A percentile compares a stretch with the other conserved stretches of the same genome.
Evolutionary conservation across 805 yeast species (phyloP).

Genomic region (Cyberlindnera galapagoensis): DNA sequence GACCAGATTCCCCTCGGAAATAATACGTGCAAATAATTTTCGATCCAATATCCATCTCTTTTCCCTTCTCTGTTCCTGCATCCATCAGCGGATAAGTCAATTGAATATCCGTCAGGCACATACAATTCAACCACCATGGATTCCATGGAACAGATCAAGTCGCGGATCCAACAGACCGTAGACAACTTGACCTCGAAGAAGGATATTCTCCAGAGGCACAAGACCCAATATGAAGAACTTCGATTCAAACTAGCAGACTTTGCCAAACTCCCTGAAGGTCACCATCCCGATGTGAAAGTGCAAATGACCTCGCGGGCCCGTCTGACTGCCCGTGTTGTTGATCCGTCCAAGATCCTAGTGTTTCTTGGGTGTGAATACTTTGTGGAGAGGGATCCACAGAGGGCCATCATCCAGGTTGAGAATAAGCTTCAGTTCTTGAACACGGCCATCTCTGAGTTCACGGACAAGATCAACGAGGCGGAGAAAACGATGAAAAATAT

Average conservation of each 20-base stretch:
- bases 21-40: too few species aligned
- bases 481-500: conserved; percentile 26
- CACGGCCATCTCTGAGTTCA: conserved; percentile 36
- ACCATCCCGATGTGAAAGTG: conserved; percentile 12
- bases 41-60: too few species aligned
- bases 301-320: conserved; percentile 17
- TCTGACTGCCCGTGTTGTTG: conserved; percentile 14
- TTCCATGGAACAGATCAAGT: conserved; percentile 15
- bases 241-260: conserved; percentile 17
- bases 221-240: conserved; percentile 16
- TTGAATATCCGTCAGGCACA: too few species aligned
- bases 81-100: too few species aligned
- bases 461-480: conserved; percentile 34
- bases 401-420: conserved; percentile 27
- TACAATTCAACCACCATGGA: too few species aligned
- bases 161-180: conserved; percentile 8
- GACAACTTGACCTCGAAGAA: conserved; percentile 7
- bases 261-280: conserved; percentile 6
- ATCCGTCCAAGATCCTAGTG: conserved; percentile 25
- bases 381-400: conserved; percentile 26
- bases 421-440: conserved; percentile 25
- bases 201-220: conserved; percentile 11
- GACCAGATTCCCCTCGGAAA: too few species aligned
- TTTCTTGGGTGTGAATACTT: conserved; percentile 36
- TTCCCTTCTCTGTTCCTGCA: too few species aligned